These are phyloP conservation scores for Phytophthora crassamura DNA, from an alignment of 352 stramenopile genomes.

Conservation along the genomic window DNA sequence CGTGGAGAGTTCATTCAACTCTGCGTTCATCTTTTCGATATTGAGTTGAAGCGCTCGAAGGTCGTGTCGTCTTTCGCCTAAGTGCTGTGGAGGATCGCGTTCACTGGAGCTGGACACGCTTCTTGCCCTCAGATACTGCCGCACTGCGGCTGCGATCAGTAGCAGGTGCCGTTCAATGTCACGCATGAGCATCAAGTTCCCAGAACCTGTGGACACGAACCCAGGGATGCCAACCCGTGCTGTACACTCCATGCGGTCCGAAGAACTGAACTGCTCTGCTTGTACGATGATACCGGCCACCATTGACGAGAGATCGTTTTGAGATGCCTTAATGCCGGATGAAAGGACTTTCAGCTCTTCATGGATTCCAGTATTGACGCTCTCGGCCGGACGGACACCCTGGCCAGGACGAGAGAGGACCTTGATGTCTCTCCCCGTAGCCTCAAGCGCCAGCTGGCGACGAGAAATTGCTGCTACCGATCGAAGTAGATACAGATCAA, in stretches of 20 bases:
- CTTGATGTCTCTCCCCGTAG: conserved; percentile 3
- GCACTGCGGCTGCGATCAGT: conserved; percentile 16
- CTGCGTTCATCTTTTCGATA: conserved; percentile 32
- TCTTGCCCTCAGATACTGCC: conserved; percentile 25
- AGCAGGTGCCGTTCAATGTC: conserved; percentile 31
- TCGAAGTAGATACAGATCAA: conserved; percentile 33
- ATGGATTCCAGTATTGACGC: conserved; percentile 3
- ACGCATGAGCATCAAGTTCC: conserved; percentile 24
- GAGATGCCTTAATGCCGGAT: conserved; percentile 23
- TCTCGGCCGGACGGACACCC: neutral
- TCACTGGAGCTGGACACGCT: neutral
- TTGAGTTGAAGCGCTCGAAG: conserved; percentile 25
- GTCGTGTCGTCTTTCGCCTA: neutral
- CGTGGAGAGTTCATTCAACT: conserved; percentile 18
- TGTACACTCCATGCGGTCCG: conserved; percentile 8
- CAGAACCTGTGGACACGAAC: conserved; percentile 25
- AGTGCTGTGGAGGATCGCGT: too few species aligned
- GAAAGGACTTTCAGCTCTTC: conserved; percentile 14
- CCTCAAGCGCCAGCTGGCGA: conserved; percentile 9
- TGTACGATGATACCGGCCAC: conserved; percentile 27
- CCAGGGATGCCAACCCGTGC: conserved; percentile 21
- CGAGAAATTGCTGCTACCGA: conserved; percentile 25
- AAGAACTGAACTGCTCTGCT: conserved; percentile 5
- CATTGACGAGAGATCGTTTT: conserved; percentile 34
- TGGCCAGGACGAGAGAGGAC: neutral